Percentiles rank a stretch among this genome's conserved stretches.
Evolutionary conservation across 768 basidiomycete genomes (phyloP).

Genomic region (Psilocybe cubensis): DNA sequence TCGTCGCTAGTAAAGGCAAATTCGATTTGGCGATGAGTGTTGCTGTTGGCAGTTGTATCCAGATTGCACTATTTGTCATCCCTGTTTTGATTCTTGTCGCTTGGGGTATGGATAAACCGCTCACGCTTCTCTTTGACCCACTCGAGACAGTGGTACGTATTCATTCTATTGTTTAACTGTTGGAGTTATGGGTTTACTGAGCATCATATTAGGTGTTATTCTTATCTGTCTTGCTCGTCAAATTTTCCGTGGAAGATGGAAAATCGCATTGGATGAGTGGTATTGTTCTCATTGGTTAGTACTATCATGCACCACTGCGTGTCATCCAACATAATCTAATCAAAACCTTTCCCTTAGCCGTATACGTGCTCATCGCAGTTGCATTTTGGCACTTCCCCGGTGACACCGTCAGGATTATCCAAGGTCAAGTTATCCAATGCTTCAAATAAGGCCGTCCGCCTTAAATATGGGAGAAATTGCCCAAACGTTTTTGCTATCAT

Average conservation of each 20-base stretch:
- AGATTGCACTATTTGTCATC: constrained; percentile 47
- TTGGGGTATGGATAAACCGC: constrained; percentile 43
- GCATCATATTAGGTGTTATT: constrained; percentile 30
- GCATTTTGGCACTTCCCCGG: constrained; percentile 44
- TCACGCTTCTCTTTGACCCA: constrained; percentile 42
- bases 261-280: constrained; percentile 54
- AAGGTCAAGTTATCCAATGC: constrained; percentile 35
- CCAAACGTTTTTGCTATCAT: too few species aligned
- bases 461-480: too few species aligned
- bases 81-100: constrained; percentile 40
- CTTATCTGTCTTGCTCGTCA: constrained; percentile 44
- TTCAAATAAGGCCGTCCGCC: constrained; percentile 7
- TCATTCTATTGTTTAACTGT: not conserved
- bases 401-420: constrained; percentile 34
- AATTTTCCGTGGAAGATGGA: constrained; percentile 49
- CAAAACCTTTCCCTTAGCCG: constrained; percentile 21
- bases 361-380: constrained; percentile 39
- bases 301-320: not conserved
- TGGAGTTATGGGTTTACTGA: constrained; percentile 2
- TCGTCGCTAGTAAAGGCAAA: constrained; percentile 44
- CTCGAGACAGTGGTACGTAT: constrained; percentile 39
- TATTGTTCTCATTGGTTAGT: constrained; percentile 37
- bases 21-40: constrained; percentile 47
- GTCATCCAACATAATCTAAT: not conserved
- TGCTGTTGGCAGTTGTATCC: constrained; percentile 46